phyloP scores from a whole-genome alignment of 108 stramenopile genomes.

The Conticribra weissflogii region DNA sequence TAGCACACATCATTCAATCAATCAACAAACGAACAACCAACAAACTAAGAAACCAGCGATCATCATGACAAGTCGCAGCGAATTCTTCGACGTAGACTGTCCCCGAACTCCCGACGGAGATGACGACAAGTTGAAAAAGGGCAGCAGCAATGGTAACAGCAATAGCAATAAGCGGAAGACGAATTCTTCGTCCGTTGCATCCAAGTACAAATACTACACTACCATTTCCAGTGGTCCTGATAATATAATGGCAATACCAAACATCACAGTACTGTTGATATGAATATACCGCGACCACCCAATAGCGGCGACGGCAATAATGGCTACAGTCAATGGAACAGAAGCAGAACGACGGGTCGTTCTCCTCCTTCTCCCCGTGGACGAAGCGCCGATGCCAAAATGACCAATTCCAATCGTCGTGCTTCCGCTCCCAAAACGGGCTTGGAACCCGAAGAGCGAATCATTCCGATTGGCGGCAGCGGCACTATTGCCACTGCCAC shows the following conservation, averaged over 20 bases:
- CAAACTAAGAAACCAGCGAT: neutral
- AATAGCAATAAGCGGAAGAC: no score
- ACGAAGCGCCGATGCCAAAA: neutral
- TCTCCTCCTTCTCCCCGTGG: neutral
- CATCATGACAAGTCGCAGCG: neutral
- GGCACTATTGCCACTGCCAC: no score
- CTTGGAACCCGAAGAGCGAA: slow-evolving; percentile 44
- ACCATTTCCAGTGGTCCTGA: no score
- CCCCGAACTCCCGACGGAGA: slow-evolving; percentile 47
- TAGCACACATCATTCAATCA: no score
- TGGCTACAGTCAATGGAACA: neutral
- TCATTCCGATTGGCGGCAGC: neutral
- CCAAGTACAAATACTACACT: neutral
- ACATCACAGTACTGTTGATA: no score
- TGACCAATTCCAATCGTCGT: neutral
- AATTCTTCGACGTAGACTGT: slow-evolving; percentile 47
- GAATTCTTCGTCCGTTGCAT: neutral
- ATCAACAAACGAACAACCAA: no score
- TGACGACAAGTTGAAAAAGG: neutral
- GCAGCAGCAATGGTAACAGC: slow-evolving; percentile 1
- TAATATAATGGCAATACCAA: no score
- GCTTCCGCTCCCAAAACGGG: neutral
- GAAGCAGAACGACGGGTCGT: neutral
- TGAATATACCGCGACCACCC: no score
- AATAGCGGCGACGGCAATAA: neutral